Base-by-base conservation (phyloP, 257 asterid genomes). In the Ophiorrhiza pumila region DNA sequence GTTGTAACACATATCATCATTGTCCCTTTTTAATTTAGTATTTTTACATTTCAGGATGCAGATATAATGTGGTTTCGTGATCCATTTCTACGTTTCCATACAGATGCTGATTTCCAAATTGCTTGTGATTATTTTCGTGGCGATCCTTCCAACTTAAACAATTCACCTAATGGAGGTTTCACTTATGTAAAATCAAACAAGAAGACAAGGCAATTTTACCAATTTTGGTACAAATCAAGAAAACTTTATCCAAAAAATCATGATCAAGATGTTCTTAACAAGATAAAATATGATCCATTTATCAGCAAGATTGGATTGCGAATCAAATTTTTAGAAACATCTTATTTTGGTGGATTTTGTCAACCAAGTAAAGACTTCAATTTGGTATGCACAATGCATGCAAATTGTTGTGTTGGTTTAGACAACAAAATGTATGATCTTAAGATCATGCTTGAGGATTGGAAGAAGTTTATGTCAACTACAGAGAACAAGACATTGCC, bases 321-420 rank as follows among this genome's bases (percentile, higher is more conserved):
- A 75, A 83, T 85, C 3, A 81, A 69, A 69, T 87, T 80, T 32
- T 75, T 87, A 17, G 77, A 85, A 73, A 85, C 91, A 5, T 65
- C 78, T 59, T 76, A 79, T 61, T 85, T 80, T 53, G 86, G 90
- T 9, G 93, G 96, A 55, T 82, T 87, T 74, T 89, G 91, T 58
- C 45, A 78, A 74, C 87, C 89, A 3, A 85, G 88, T 78, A 80
- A 78, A 45, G 83, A 89, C 55, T 45, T 89, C 62, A 75, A 81
- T 56, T 25, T 77, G 91, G n/a, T n/a, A n/a, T n/a, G n/a, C n/a
- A n/a, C n/a, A n/a, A n/a, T n/a, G n/a, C n/a, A n/a, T n/a, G n/a
- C 93, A 11, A 89, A 87, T 76, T 89, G 92, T 43, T 89, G 95
- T 64, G 72, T 53, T 31, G 88, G 92, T 15, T 37, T 89, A 56